These are phyloP conservation scores for Nosema muscidifuracis DNA, from an alignment of 371 early-diverging fungal genomes.

Conservation along the genomic window DNA sequence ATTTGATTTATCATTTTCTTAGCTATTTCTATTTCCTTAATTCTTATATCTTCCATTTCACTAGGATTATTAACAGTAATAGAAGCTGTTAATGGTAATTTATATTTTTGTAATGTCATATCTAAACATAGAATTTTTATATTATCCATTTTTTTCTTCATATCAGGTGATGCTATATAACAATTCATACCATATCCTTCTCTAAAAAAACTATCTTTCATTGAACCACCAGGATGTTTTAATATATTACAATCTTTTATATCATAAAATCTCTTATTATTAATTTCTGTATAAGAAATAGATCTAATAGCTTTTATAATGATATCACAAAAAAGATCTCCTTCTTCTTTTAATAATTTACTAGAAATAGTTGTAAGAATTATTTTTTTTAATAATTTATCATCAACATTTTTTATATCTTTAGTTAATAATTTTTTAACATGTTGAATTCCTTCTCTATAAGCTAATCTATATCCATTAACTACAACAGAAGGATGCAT, in stretches of 20 bases:
- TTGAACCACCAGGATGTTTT: slow-evolving; percentile 93
- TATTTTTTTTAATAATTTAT: slow-evolving; percentile 68
- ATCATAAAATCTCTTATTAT: slow-evolving; percentile 82
- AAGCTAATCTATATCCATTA: slow-evolving; percentile 88
- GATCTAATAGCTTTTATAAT: slow-evolving; percentile 85
- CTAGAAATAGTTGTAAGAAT: slow-evolving; percentile 94
- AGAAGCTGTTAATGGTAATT: slow-evolving; percentile 92
- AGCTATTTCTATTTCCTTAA: slow-evolving; percentile 85
- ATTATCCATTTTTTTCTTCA: slow-evolving; percentile 63
- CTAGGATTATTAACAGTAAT: slow-evolving; percentile 93
- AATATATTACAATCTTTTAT: slow-evolving; percentile 93
- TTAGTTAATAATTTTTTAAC: slow-evolving; percentile 80
- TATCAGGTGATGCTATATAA: slow-evolving; percentile 74
- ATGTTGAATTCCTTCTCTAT: slow-evolving; percentile 93
- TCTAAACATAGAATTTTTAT: slow-evolving; percentile 97
- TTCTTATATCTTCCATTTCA: slow-evolving; percentile 89
- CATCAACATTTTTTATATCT: slow-evolving; percentile 35
- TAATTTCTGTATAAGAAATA: slow-evolving; percentile 74
- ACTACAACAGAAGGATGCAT: slow-evolving; percentile 97
- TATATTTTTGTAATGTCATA: slow-evolving; percentile 95
- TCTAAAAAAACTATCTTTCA: slow-evolving; percentile 77
- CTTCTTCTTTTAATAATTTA: slow-evolving; percentile 84
- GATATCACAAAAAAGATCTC: slow-evolving; percentile 85
- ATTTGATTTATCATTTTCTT: slow-evolving; percentile 87
- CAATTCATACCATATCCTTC: slow-evolving; percentile 94